These are phyloP conservation scores for Fusarium sacchari DNA, from an alignment of 2,329 filamentous ascomycete species.

Conservation along the genomic window DNA sequence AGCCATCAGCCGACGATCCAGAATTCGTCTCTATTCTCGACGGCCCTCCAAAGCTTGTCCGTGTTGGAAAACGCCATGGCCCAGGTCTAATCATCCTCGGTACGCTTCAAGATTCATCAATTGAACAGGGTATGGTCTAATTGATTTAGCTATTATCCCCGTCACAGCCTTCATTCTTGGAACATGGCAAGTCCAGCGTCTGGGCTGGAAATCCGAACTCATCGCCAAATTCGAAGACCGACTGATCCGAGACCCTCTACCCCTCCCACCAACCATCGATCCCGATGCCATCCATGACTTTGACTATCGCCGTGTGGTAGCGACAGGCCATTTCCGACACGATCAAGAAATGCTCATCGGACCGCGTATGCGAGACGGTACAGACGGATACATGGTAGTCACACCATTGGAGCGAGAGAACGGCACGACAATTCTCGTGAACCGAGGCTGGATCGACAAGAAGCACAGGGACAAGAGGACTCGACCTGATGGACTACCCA, in stretches of 20 bases:
- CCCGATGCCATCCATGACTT: conserved; percentile 85
- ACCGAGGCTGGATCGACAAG: conserved; percentile 91
- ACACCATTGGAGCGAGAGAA: conserved; percentile 84
- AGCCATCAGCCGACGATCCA: conserved; percentile 74
- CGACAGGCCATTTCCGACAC: conserved; percentile 79
- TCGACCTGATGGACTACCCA: conserved; percentile 72
- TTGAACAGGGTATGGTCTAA: background rate
- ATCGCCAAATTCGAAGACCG: conserved; percentile 94
- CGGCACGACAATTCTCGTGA: conserved; percentile 81
- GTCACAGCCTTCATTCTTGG: conserved; percentile 90
- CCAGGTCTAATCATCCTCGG: conserved; percentile 82
- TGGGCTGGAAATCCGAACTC: conserved; percentile 93
- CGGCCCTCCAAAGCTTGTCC: conserved; percentile 82
- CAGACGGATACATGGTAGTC: conserved; percentile 90
- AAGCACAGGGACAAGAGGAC: conserved; percentile 73
- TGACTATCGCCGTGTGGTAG: conserved; percentile 86
- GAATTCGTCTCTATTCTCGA: conserved; percentile 88
- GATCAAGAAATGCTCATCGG: conserved; percentile 97
- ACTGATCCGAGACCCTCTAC: conserved; percentile 84
- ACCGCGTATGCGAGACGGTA: conserved; percentile 86
- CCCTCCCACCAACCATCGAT: conserved; percentile 85
- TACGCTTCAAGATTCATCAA: conserved; percentile 45
- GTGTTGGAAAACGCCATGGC: conserved; percentile 77
- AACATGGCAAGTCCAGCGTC: conserved; percentile 93
- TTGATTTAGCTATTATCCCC: conserved; percentile 76